Conservation (phyloP, 257 asterid genomes). For the Capsicum rhomboideum region DNA sequence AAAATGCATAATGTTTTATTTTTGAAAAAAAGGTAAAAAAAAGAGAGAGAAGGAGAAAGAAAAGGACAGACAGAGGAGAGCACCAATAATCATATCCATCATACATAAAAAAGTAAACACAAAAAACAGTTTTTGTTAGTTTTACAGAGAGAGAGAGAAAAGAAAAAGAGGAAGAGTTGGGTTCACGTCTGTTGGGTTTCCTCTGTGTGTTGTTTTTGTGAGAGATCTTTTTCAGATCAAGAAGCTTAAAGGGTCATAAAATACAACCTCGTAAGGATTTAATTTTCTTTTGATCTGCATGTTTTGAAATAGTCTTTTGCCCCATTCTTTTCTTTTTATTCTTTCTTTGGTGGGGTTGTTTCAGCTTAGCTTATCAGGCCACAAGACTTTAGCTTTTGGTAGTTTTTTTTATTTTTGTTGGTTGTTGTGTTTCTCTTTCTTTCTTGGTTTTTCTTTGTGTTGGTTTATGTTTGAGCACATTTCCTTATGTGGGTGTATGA, state of each 20-base stretch:
- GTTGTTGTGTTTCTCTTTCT: background rate
- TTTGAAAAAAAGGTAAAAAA: background rate
- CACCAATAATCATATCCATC: background rate
- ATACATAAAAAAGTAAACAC: background rate
- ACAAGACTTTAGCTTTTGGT: background rate
- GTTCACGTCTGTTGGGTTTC: conserved; percentile 9
- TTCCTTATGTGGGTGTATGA: background rate
- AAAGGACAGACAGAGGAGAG: conserved; percentile 1
- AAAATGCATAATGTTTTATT: background rate
- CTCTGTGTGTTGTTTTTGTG: conserved; percentile 4
- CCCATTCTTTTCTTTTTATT: background rate
- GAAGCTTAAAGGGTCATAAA: background rate
- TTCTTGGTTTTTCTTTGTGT: background rate
- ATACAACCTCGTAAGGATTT: background rate
- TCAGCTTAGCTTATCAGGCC: background rate
- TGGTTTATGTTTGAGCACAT: background rate
- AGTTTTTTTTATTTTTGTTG: background rate
- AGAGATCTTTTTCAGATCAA: conserved; percentile 14
- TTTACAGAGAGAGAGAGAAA: background rate
- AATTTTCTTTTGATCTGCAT: background rate
- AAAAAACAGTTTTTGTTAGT: background rate
- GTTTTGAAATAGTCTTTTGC: background rate
- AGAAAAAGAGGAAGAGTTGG: background rate
- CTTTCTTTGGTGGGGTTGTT: conserved; percentile 2
- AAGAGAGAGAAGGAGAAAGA: background rate